phyloP scores from a whole-genome alignment of 352 stramenopile genomes.

The Globisporangium sylvaticum region DNA sequence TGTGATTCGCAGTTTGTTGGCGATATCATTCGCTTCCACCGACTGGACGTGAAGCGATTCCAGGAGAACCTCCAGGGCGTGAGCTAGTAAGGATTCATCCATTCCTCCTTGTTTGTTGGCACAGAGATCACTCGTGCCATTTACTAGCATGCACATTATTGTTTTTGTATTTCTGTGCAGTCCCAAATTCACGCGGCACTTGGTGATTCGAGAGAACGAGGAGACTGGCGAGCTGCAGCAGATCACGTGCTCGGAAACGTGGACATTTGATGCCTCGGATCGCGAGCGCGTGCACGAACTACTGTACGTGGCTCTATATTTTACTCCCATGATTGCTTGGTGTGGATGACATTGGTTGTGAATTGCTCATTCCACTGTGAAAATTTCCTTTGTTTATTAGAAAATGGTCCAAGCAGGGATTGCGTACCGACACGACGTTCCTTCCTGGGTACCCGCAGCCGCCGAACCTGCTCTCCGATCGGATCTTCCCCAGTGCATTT shows the following conservation, averaged over 20 bases:
- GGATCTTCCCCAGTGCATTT: conserved; percentile 45
- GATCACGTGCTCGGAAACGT: conserved; percentile 42
- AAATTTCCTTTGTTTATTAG: conserved; percentile 19
- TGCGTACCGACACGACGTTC: conserved; percentile 46
- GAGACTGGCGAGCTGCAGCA: conserved; percentile 32
- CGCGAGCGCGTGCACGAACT: conserved; percentile 35
- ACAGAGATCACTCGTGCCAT: background rate
- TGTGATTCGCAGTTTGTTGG: conserved; percentile 43
- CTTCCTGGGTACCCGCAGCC: conserved; percentile 40
- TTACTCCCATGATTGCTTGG: too few species aligned
- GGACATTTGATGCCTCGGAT: conserved; percentile 63
- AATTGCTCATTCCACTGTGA: background rate
- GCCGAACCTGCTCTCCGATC: conserved; percentile 35
- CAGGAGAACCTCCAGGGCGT: conserved; percentile 55
- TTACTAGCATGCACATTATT: background rate
- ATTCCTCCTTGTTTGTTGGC: background rate
- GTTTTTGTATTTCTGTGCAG: background rate
- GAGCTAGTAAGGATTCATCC: conserved; percentile 29
- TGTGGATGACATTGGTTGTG: background rate
- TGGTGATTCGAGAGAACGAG: conserved; percentile 43
- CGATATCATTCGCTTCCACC: conserved; percentile 79
- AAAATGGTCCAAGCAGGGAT: conserved; percentile 35
- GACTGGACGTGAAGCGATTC: conserved; percentile 63
- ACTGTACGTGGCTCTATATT: conserved; percentile 22
- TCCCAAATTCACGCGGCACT: conserved; percentile 33